phyloP scores from a whole-genome alignment of 2,329 filamentous ascomycete genomes.

The Sporothrix luriei region DNA sequence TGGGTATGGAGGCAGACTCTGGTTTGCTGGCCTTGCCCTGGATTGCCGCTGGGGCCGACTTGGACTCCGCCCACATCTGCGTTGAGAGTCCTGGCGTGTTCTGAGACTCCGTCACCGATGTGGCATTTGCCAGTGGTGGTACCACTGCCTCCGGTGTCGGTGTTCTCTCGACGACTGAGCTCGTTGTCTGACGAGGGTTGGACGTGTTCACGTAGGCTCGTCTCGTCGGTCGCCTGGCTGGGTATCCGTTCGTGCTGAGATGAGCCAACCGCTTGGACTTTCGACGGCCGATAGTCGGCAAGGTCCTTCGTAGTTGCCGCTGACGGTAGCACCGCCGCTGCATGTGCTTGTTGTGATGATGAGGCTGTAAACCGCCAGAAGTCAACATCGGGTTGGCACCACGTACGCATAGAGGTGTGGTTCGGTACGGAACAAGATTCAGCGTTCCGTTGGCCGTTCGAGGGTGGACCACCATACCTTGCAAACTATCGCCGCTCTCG shows the following conservation, averaged over 20 bases:
- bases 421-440: not conserved
- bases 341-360: conserved; percentile 14
- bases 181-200: not conserved
- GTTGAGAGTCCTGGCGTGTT: not conserved
- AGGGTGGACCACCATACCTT: conserved; percentile 24
- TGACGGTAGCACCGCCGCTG: conserved; percentile 10
- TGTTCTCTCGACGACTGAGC: not conserved
- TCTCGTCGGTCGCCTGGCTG: not conserved
- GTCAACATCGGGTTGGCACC: conserved; percentile 25
- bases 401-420: not conserved
- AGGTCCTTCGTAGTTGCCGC: not conserved
- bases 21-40: conserved; percentile 2
- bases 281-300: not conserved
- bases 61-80: not conserved
- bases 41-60: not conserved
- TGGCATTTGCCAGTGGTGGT: not conserved
- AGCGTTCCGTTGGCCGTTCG: not conserved
- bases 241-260: not conserved
- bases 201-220: not conserved
- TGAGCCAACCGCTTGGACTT: not conserved
- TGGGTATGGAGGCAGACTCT: conserved; percentile 59
- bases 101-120: not conserved
- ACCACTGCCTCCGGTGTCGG: not conserved
- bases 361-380: conserved; percentile 25
- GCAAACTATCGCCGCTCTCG: conserved; percentile 6